phyloP scores from a whole-genome alignment of 805 yeast species.

The Spathaspora girioi region DNA sequence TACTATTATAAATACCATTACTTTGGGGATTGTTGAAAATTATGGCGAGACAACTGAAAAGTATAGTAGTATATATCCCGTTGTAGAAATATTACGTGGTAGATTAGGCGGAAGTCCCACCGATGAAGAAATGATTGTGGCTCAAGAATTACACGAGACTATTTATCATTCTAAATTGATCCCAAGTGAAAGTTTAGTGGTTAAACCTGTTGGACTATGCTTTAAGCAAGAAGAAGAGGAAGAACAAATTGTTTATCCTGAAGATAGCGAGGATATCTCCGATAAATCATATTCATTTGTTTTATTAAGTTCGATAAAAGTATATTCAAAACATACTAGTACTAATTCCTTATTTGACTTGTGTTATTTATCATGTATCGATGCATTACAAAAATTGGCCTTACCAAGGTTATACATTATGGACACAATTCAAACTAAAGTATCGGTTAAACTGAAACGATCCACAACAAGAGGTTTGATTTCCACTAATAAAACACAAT shows the following conservation, averaged over 20 bases:
- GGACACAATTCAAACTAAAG: slow-evolving; percentile 52
- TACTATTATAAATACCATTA: slow-evolving; percentile 65
- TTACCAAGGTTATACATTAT: slow-evolving; percentile 70
- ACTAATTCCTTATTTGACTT: slow-evolving; percentile 80
- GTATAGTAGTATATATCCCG: slow-evolving; percentile 53
- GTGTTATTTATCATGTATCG: slow-evolving; percentile 64
- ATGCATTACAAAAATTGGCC: slow-evolving; percentile 55
- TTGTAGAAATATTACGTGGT: slow-evolving; percentile 74
- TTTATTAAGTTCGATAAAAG: slow-evolving; percentile 68
- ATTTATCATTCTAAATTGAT: slow-evolving; percentile 56
- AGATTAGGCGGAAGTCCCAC: slow-evolving; percentile 79
- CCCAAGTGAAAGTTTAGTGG: slow-evolving; percentile 25
- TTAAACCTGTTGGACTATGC: slow-evolving; percentile 14
- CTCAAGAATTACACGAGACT: slow-evolving; percentile 62
- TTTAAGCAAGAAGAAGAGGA: slow-evolving; percentile 12
- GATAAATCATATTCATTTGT: slow-evolving; percentile 38
- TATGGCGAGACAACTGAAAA: not conserved
- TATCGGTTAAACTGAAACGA: slow-evolving; percentile 46
- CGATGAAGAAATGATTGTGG: slow-evolving; percentile 75
- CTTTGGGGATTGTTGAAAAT: slow-evolving; percentile 63
- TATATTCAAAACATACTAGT: slow-evolving; percentile 54
- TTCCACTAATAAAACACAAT: slow-evolving; percentile 40
- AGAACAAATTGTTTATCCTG: slow-evolving; percentile 18
- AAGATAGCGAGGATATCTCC: slow-evolving; percentile 11
- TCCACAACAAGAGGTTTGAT: slow-evolving; percentile 35